A percentile compares a stretch with the other conserved stretches of the same genome.
phyloP scores from a whole-genome alignment of 2,329 filamentous ascomycete genomes.

The Trichoderma koningii region DNA sequence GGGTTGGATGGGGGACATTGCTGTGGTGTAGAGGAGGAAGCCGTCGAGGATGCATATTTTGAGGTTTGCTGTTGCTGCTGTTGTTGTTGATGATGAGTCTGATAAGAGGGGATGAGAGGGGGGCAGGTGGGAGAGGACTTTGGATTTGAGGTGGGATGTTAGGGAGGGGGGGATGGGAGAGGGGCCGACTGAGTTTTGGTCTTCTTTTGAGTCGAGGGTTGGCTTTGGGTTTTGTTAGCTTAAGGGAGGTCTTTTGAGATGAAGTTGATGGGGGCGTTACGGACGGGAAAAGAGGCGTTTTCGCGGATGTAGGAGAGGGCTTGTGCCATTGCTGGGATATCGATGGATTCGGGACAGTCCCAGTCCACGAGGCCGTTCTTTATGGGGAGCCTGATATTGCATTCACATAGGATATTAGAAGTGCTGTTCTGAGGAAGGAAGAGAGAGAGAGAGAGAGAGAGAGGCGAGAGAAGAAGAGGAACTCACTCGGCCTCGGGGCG shows the following conservation, averaged over 20 bases:
- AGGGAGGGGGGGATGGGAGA: constrained; percentile 54
- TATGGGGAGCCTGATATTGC: constrained; percentile 50
- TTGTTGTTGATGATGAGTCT: no score
- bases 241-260: background rate
- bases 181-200: constrained; percentile 61
- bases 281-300: constrained; percentile 66
- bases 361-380: constrained; percentile 75
- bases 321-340: constrained; percentile 66
- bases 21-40: constrained; percentile 75
- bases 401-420: background rate
- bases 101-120: constrained; percentile 44
- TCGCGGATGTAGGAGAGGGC: constrained; percentile 70
- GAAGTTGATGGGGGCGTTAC: constrained; percentile 45
- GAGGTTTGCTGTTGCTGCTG: constrained; percentile 30
- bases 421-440: no score
- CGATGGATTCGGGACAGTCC: constrained; percentile 82
- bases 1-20: constrained; percentile 56
- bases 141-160: constrained; percentile 50
- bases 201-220: constrained; percentile 49
- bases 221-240: constrained; percentile 28
- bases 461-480: no score
- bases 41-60: constrained; percentile 79
- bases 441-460: no score
- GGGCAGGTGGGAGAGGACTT: constrained; percentile 51
- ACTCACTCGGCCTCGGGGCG: constrained; percentile 70